Base-by-base conservation (phyloP, 768 basidiomycete genomes). In the Nidularia sp. region DNA sequence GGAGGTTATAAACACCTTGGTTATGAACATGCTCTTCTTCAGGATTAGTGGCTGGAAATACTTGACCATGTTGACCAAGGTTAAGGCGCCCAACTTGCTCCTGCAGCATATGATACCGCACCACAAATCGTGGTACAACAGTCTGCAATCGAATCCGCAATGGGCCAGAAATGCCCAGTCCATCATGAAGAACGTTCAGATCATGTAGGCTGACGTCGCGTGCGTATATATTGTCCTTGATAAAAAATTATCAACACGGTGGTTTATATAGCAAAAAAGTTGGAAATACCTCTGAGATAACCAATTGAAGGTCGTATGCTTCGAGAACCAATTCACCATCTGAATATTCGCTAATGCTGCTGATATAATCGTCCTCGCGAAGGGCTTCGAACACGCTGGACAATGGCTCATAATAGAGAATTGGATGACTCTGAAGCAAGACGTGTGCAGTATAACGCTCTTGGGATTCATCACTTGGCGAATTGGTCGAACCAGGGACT, bases 351-450 rank as follows among this genome's bases (percentile, higher is more conserved):
- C 75, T 68, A 5, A 81, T 57, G 12, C 69, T 65, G 45, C 71
- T 68, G 32, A 88, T 61, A 50, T 70, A 63, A 46, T 80, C 76
- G 51, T 90, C 86, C 60, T 79, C 75, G 32, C 87, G 85, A 42
- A 92, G 68, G 51, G 84, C 85, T 51, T 85, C 85, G 59, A 91
- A 90, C 15, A 90, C 79, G 52, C 68, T 73, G 42, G 77, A 79
- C 45, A 92, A 62, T 31, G 88, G 83, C 62, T 90, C 88, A 58
- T 90, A 91, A 65, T 88, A 92, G 5, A 91, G 71, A 3, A 82
- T 86, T 2, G 88, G 88, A 13, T 70, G 76, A 52, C 81, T 71
- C 45, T 81, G 77, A 53, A 92, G 74, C 46, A 91, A 68, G 5
- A 88, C 62, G n/a, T 67, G 62, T 33, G 67, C 55, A 47, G 57